Evolutionary conservation across 2,329 filamentous ascomycete species (phyloP).

Genomic region (Phialophora expanda): DNA sequence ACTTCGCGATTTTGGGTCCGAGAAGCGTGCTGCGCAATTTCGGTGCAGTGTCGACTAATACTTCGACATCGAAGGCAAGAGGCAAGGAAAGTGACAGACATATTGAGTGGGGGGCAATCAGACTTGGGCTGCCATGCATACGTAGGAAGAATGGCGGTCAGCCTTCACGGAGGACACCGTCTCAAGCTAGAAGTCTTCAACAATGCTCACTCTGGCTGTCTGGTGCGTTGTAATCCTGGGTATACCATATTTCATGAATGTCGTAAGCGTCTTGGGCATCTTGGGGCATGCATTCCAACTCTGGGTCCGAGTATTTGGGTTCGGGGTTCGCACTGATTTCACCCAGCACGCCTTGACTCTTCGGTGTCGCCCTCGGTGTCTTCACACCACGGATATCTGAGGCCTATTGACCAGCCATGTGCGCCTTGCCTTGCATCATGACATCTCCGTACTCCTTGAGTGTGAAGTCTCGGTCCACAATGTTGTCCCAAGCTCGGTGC

Average conservation of each 20-base stretch:
- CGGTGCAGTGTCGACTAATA: background rate
- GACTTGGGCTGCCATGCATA: background rate
- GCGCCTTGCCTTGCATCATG: slow-evolving; percentile 28
- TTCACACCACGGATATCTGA: background rate
- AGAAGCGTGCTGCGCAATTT: background rate
- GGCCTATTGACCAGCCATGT: slow-evolving; percentile 11
- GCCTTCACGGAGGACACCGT: background rate
- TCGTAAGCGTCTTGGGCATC: background rate
- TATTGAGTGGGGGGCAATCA: background rate
- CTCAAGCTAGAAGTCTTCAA: background rate
- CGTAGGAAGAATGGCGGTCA: background rate
- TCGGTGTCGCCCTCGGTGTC: background rate
- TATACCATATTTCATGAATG: background rate
- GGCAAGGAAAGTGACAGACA: background rate
- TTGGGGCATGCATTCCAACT: background rate
- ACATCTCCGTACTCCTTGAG: slow-evolving; percentile 42
- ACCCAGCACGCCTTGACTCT: background rate
- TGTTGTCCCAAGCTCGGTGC: slow-evolving; percentile 54
- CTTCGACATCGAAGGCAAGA: background rate
- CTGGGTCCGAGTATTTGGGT: background rate
- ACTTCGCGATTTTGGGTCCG: background rate
- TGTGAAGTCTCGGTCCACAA: slow-evolving; percentile 60
- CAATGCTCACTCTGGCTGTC: background rate
- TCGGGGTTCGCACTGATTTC: background rate
- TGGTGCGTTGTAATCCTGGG: background rate